These are phyloP conservation scores for Cyberlindnera misumaiensis DNA, from an alignment of 805 yeast species.

Conservation along the genomic window DNA sequence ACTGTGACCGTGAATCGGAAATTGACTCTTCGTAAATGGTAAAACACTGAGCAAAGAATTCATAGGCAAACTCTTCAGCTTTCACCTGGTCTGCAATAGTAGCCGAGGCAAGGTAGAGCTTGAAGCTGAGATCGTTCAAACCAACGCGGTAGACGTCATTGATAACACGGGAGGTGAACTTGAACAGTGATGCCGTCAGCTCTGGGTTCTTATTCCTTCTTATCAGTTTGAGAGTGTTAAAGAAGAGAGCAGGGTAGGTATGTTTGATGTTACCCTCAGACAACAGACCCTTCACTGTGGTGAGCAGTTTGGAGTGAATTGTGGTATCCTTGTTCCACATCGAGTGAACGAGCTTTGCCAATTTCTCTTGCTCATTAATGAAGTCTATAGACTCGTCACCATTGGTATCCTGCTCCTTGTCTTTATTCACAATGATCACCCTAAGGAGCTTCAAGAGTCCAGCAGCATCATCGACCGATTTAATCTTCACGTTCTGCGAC, in stretches of 20 bases:
- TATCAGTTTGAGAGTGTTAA: constrained; percentile 52
- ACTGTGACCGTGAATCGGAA: constrained; percentile 47
- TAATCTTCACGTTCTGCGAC: constrained; percentile 29
- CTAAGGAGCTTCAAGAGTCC: constrained; percentile 53
- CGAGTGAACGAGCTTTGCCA: constrained; percentile 67
- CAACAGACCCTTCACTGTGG: constrained; percentile 40
- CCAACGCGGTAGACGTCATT: constrained; percentile 51
- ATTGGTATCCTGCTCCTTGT: constrained; percentile 17
- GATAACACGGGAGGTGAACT: constrained; percentile 61
- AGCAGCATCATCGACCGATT: constrained; percentile 41
- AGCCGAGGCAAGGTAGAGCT: constrained; percentile 59
- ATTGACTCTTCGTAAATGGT: constrained; percentile 69
- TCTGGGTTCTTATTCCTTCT: constrained; percentile 33
- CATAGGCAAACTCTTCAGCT: constrained; percentile 71
- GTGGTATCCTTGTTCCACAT: constrained; percentile 44
- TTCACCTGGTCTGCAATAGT: constrained; percentile 71
- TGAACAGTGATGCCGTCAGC: constrained; percentile 42
- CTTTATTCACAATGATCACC: constrained; percentile 40
- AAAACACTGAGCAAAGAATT: constrained; percentile 83
- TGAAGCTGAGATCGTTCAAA: constrained; percentile 31
- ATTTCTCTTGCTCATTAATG: constrained; percentile 45
- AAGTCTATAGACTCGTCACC: constrained; percentile 30
- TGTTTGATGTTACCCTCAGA: constrained; percentile 52
- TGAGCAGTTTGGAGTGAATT: constrained; percentile 37
- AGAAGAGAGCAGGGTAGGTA: constrained; percentile 73